A percentile compares a stretch with the other conserved stretches of the same genome.
Conservation (phyloP, 805 yeast species). For the Pichia deserticola region DNA sequence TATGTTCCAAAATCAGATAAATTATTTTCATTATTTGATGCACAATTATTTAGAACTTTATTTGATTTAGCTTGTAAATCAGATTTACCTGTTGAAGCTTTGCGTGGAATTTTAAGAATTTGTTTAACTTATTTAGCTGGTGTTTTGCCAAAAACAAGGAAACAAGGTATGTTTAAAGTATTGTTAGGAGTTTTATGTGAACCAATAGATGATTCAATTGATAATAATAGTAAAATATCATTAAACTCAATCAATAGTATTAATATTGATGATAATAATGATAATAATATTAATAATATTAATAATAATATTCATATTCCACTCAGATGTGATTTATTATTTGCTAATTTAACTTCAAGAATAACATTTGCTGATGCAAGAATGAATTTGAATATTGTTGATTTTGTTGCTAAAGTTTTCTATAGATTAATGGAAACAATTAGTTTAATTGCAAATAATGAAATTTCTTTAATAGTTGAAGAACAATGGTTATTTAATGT, state of each 20-base stretch:
- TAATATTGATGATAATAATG: too few relatives aligned
- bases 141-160: slow-evolving; percentile 30
- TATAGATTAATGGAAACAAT: slow-evolving; percentile 33
- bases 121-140: slow-evolving; percentile 37
- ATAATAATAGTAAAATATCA: slow-evolving; percentile 11
- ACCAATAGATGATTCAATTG: slow-evolving; percentile 25
- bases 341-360: slow-evolving; percentile 36
- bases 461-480: slow-evolving; percentile 19
- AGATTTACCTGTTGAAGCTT: slow-evolving; percentile 17
- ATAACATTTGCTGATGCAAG: slow-evolving; percentile 38
- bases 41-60: slow-evolving; percentile 17
- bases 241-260: too few relatives aligned
- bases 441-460: neutral
- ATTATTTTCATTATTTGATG: slow-evolving; percentile 18
- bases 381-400: slow-evolving; percentile 36
- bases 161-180: slow-evolving; percentile 24
- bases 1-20: slow-evolving; percentile 31
- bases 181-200: slow-evolving; percentile 15
- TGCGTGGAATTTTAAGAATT: slow-evolving; percentile 21
- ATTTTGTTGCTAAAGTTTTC: slow-evolving; percentile 38
- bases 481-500: slow-evolving; percentile 16
- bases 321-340: slow-evolving; percentile 16
- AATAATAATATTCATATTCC: slow-evolving; percentile 13
- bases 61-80: slow-evolving; percentile 17
- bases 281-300: slow-evolving; percentile 26